A percentile compares a stretch with the other conserved stretches of the same genome.
Conservation (phyloP, 1,284 basidiomycete genomes). For the Xerocomus nothofagi region DNA sequence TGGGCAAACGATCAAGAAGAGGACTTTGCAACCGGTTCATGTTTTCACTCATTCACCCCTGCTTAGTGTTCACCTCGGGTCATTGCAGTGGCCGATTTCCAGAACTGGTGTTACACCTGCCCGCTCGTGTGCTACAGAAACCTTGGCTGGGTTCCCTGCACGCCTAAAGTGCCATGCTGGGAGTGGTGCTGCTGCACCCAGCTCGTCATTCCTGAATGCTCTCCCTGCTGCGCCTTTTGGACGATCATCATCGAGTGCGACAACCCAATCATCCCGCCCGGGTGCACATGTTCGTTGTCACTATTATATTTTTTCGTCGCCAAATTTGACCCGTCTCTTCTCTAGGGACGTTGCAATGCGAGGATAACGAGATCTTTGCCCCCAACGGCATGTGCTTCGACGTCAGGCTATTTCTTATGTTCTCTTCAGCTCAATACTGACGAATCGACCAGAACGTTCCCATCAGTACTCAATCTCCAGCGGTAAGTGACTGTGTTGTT, state of each 20-base stretch:
- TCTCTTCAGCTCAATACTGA: background rate
- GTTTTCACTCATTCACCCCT: background rate
- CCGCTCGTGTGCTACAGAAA: conserved; percentile 8
- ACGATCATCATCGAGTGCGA: conserved; percentile 12
- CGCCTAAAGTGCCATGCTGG: background rate
- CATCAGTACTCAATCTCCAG: background rate
- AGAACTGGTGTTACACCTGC: background rate
- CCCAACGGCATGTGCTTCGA: conserved; percentile 7
- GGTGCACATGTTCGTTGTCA: conserved; percentile 4
- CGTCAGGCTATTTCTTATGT: background rate
- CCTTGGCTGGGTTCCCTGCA: background rate
- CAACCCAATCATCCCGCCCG: conserved; percentile 1
- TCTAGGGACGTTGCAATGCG: conserved; percentile 7
- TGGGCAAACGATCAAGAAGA: conserved; percentile 10
- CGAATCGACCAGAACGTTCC: background rate
- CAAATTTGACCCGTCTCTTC: background rate
- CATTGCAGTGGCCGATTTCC: conserved; percentile 7
- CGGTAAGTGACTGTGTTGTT: background rate
- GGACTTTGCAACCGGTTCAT: conserved; percentile 6
- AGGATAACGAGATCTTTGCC: conserved; percentile 6
- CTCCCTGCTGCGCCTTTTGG: conserved; percentile 5
- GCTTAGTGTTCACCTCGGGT: background rate
- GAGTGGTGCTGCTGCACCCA: conserved; percentile 4
- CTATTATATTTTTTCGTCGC: background rate
- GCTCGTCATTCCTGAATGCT: conserved; percentile 3